Evolutionary conservation across 2,329 filamentous ascomycete genomes (phyloP).

Genomic region (Colletotrichum ledebouriae): DNA sequence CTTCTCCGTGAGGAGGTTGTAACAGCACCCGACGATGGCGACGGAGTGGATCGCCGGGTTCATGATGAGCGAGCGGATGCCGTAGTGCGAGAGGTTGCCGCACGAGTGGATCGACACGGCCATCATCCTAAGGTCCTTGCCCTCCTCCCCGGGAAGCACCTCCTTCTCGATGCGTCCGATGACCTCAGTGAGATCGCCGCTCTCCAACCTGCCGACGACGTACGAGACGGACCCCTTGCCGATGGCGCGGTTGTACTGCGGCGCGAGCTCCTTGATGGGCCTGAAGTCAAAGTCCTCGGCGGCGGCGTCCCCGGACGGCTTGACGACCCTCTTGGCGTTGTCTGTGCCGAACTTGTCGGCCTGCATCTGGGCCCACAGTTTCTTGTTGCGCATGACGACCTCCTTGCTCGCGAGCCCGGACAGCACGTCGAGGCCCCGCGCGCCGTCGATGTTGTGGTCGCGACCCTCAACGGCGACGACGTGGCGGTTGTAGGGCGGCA

Average conservation of each 20-base stretch:
- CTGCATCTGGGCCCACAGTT: constrained; percentile 72
- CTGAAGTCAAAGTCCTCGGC: constrained; percentile 56
- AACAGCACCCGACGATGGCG: constrained; percentile 97
- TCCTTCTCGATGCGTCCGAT: constrained; percentile 71
- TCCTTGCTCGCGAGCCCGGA: constrained; percentile 82
- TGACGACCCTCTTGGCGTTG: constrained; percentile 48
- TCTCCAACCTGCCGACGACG: constrained; percentile 79
- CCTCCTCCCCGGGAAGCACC: constrained; percentile 47
- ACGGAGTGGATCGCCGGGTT: constrained; percentile 91
- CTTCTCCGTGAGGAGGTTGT: constrained; percentile 94
- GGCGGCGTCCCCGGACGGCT: constrained; percentile 26
- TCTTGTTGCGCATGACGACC: constrained; percentile 85
- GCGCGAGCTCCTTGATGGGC: constrained; percentile 62
- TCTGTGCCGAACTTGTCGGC: constrained; percentile 58
- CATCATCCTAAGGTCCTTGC: constrained; percentile 72
- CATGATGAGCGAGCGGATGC: constrained; percentile 84
- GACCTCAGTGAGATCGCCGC: constrained; percentile 78
- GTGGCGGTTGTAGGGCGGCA: constrained; percentile 85
- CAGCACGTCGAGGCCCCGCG: constrained; percentile 85
- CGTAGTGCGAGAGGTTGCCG: constrained; percentile 96
- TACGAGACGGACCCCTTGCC: constrained; percentile 82
- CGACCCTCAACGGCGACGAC: constrained; percentile 93
- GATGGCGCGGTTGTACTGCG: constrained; percentile 67
- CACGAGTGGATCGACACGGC: constrained; percentile 97
- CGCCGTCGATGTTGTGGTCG: constrained; percentile 87